Base-by-base conservation (phyloP, 768 basidiomycete species). In the Xerocomus spinulosus region DNA sequence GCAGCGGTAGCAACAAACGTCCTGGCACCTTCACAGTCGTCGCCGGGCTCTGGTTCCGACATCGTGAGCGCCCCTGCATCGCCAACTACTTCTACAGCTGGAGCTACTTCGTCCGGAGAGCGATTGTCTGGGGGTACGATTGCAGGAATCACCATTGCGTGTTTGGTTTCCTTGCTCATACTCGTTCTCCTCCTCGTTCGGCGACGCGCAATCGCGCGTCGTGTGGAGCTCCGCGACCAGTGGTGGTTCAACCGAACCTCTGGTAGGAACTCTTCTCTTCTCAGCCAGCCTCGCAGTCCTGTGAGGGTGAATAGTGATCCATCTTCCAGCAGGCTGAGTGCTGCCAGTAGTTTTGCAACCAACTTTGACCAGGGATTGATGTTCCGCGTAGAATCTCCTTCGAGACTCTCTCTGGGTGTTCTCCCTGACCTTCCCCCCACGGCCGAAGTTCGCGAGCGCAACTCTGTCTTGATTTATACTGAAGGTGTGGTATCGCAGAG, bases 261-360 rank as follows among this genome's bases (percentile, higher is more conserved):
- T 30, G 32, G 36, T 21, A 24, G 44, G 20, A 46, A 35, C 30
- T 48, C 45, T 15, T 42, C 49, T 17, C 5, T 49, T 24, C 46
- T 55, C 12, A 56, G 44, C 4, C 26, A 40, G 41, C 46, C 55
- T 36, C 53, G 24, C 24, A 51, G 42, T 23, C 48, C 57, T 26
- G 47, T 33, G 15, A 43, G 45, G 34, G 51, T 50, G 37, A 58
- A 52, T 25, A 55, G 29, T 24, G 52, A 56, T 30, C 45, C 51
- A 2, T 46, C 51, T 14, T 33, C 45, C 13, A 67, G 67, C 44
- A 59, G 62, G 18, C 52, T 48, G 36, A 73, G 67, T 39, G 62
- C 69, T 3, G 72, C 81, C 41, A 84, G 82, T 63, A 84, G 82
- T 65, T 85, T 84, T 43, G 83, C 74, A 15, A 83, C 83, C 15